phyloP scores from a whole-genome alignment of 108 stramenopile species.

The Nitzschia sp. region DNA sequence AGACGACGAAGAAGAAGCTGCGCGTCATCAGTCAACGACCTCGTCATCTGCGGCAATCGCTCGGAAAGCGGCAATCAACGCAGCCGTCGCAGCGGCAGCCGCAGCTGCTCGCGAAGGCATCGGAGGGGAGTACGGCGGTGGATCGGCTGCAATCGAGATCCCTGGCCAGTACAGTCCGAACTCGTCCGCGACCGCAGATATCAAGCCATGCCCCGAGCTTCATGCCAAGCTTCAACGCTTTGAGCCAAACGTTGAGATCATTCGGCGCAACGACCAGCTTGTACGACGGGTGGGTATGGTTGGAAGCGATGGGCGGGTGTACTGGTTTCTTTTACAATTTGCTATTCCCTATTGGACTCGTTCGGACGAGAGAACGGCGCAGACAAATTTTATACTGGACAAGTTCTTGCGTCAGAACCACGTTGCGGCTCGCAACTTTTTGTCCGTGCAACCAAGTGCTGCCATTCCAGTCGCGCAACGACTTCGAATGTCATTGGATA shows the following conservation, averaged over 20 bases:
- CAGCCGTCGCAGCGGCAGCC: slow-evolving; percentile 60
- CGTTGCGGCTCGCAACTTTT: slow-evolving; percentile 53
- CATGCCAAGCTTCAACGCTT: slow-evolving; percentile 81
- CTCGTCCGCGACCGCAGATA: slow-evolving; percentile 48
- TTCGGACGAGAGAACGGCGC: slow-evolving; percentile 80
- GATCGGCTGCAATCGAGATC: slow-evolving; percentile 80
- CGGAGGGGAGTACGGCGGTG: slow-evolving; percentile 79
- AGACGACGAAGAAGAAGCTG: slow-evolving; percentile 22
- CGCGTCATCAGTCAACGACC: slow-evolving; percentile 26
- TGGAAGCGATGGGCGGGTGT: slow-evolving; percentile 79
- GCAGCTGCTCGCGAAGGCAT: slow-evolving; percentile 69
- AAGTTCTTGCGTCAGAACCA: slow-evolving; percentile 67
- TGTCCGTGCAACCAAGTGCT: slow-evolving; percentile 69
- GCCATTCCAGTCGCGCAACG: slow-evolving; percentile 87
- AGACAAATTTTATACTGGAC: slow-evolving; percentile 63
- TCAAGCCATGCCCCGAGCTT: slow-evolving; percentile 77
- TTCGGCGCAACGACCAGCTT: slow-evolving; percentile 66
- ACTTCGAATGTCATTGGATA: slow-evolving; percentile 71
- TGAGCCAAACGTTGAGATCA: slow-evolving; percentile 57
- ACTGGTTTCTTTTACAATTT: slow-evolving; percentile 78
- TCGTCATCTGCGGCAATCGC: slow-evolving; percentile 65
- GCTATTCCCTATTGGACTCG: slow-evolving; percentile 87
- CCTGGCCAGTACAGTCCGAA: slow-evolving; percentile 88
- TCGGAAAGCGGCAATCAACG: slow-evolving; percentile 65
- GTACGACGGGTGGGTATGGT: slow-evolving; percentile 79